These are phyloP conservation scores for Cutaneotrichosporon sp. DNA, from an alignment of 1,284 basidiomycete genomes.

Conservation along the genomic window DNA sequence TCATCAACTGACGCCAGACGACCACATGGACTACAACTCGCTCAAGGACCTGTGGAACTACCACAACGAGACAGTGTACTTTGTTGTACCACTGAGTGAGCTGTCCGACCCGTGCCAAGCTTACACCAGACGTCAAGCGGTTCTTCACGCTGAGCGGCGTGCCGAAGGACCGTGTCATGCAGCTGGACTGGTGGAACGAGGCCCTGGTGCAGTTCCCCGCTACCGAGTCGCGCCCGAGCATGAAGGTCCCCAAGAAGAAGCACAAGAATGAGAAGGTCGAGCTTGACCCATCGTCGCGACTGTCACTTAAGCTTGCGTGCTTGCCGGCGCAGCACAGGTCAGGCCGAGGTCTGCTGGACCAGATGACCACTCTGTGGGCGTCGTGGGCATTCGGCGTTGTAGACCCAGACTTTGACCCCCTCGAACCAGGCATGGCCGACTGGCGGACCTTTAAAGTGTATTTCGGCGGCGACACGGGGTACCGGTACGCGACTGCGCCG, in stretches of 20 bases:
- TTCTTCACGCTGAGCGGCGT: slow-evolving; percentile 43
- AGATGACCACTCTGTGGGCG: slow-evolving; percentile 47
- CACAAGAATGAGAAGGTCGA: neutral
- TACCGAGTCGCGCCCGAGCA: too few relatives aligned
- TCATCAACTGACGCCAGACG: slow-evolving; percentile 27
- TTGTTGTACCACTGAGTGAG: slow-evolving; percentile 38
- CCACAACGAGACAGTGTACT: slow-evolving; percentile 40
- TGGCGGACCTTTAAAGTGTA: slow-evolving; percentile 42
- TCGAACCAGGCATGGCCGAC: slow-evolving; percentile 25
- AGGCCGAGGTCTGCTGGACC: slow-evolving; percentile 43
- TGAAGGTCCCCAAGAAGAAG: neutral
- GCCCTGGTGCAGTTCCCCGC: slow-evolving; percentile 32
- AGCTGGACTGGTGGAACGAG: slow-evolving; percentile 49
- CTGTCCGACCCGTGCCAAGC: neutral
- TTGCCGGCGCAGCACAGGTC: slow-evolving; percentile 48
- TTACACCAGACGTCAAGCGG: slow-evolving; percentile 28
- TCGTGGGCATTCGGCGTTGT: slow-evolving; percentile 46
- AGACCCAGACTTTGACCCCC: slow-evolving; percentile 7
- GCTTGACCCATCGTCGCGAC: slow-evolving; percentile 13
- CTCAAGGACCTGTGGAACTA: slow-evolving; percentile 45
- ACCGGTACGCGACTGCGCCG: slow-evolving; percentile 44
- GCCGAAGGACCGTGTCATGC: slow-evolving; percentile 36
- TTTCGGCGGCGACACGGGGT: slow-evolving; percentile 49
- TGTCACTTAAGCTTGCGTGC: slow-evolving; percentile 41
- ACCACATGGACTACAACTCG: slow-evolving; percentile 47